A percentile compares a stretch with the other conserved stretches of the same genome.
Evolutionary conservation across 305 asterid species (phyloP).

Genomic region (Solanum chacoense): DNA sequence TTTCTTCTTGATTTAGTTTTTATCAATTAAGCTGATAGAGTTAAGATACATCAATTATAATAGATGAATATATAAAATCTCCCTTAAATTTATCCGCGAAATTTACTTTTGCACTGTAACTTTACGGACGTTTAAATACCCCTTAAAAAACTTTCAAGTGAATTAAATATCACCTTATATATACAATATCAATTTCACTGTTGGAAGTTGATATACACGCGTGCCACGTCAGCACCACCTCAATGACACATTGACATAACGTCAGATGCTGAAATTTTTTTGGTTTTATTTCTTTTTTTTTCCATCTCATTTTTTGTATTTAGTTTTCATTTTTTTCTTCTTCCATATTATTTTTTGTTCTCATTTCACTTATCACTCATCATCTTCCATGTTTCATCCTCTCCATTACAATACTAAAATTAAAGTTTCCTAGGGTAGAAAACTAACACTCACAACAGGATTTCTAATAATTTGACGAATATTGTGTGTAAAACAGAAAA

Average conservation of each 20-base stretch:
- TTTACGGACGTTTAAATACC: too few relatives aligned
- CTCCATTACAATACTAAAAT: background rate
- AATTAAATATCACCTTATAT: background rate
- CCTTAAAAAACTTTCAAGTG: too few relatives aligned
- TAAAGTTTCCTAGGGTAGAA: background rate
- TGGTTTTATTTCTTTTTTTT: too few relatives aligned
- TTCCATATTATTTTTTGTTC: background rate
- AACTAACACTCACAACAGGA: background rate
- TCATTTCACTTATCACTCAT: background rate
- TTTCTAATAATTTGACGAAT: too few relatives aligned
- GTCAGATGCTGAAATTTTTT: background rate
- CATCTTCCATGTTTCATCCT: background rate
- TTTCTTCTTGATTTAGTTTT: background rate
- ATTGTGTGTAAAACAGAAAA: background rate
- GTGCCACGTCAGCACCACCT: background rate
- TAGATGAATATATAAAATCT: too few relatives aligned
- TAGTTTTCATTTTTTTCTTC: background rate
- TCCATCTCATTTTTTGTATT: background rate
- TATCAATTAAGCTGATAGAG: background rate
- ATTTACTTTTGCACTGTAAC: background rate
- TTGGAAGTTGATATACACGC: background rate
- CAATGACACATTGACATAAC: accelerated
- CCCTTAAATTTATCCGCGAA: accelerated
- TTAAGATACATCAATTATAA: background rate
- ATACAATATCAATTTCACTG: too few relatives aligned